Conservation (phyloP, 371 early-diverging fungal genomes). For the Lichtheimia ramosa region DNA sequence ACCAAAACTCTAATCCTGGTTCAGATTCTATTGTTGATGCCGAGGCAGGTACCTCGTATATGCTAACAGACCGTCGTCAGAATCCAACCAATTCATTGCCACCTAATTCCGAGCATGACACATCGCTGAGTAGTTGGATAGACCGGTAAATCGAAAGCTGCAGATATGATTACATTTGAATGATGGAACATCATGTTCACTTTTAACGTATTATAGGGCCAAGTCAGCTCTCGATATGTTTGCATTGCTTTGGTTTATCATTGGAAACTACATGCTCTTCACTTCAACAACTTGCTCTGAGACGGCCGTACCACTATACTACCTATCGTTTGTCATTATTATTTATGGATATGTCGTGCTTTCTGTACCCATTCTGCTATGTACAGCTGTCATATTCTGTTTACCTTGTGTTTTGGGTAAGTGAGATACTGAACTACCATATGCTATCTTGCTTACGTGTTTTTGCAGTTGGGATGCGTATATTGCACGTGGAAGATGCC, state of each 20-base stretch:
- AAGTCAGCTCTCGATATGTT: conserved; percentile 61
- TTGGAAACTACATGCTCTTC: conserved; percentile 73
- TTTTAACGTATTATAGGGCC: conserved; percentile 20
- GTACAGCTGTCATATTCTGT: conserved; percentile 65
- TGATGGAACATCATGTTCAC: neutral
- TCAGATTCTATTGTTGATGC: conserved; percentile 4
- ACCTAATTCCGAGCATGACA: conserved; percentile 2
- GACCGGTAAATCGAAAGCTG: conserved; percentile 4
- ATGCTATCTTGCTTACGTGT: neutral
- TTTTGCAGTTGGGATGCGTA: conserved; percentile 50
- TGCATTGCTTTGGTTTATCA: conserved; percentile 68
- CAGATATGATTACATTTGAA: neutral
- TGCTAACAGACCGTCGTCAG: conserved; percentile 20
- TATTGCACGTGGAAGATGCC: conserved; percentile 59
- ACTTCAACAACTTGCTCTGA: conserved; percentile 50
- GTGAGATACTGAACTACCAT: neutral
- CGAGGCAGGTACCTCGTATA: conserved; percentile 37
- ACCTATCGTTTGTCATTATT: conserved; percentile 58
- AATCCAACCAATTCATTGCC: conserved; percentile 4
- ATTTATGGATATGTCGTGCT: conserved; percentile 69
- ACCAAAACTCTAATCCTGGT: neutral
- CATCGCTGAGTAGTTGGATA: conserved; percentile 6
- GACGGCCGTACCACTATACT: conserved; percentile 60
- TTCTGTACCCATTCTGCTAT: conserved; percentile 62
- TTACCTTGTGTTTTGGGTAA: conserved; percentile 62